Percentiles rank a stretch among this genome's conserved stretches.
Evolutionary conservation across 208 protist genomes (phyloP).

Genomic region (Balamuthia mandrillaris): DNA sequence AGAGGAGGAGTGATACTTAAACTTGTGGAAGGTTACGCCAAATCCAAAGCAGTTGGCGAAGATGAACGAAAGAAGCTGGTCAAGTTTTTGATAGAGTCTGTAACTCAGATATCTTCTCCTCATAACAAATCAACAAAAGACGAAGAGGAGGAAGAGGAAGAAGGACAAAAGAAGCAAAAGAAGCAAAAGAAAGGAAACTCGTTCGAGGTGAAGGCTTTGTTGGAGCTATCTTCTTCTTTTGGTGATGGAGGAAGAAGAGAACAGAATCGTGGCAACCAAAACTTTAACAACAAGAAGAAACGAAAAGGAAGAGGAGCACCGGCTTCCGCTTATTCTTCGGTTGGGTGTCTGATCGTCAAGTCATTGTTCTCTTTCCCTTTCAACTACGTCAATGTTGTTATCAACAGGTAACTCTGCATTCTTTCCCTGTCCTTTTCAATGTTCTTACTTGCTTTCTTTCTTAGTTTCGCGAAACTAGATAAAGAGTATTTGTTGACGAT

Average conservation of each 20-base stretch:
- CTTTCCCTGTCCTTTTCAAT: not conserved
- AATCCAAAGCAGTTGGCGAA: not conserved
- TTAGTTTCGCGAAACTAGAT: not conserved
- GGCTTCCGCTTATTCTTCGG: not conserved
- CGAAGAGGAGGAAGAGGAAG: not conserved
- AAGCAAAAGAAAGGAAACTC: not conserved
- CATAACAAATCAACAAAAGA: not conserved
- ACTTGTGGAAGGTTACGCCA: not conserved
- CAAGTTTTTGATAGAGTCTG: not conserved
- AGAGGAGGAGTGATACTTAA: not conserved
- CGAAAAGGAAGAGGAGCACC: too few species aligned
- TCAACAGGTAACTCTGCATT: not conserved
- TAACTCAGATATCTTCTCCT: not conserved
- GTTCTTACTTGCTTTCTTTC: not conserved
- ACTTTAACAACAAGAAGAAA: too few species aligned
- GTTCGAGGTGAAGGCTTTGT: not conserved
- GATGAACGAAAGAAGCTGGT: not conserved
- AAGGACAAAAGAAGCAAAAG: not conserved
- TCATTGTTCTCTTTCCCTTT: not conserved
- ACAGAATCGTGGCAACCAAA: too few species aligned
- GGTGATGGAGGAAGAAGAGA: not conserved
- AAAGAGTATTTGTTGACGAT: constrained; percentile 7
- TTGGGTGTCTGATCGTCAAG: not conserved
- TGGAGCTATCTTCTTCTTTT: not conserved
- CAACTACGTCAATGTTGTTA: not conserved